Conservation (phyloP, 352 stramenopile genomes). For the Globisporangium cederbergense region DNA sequence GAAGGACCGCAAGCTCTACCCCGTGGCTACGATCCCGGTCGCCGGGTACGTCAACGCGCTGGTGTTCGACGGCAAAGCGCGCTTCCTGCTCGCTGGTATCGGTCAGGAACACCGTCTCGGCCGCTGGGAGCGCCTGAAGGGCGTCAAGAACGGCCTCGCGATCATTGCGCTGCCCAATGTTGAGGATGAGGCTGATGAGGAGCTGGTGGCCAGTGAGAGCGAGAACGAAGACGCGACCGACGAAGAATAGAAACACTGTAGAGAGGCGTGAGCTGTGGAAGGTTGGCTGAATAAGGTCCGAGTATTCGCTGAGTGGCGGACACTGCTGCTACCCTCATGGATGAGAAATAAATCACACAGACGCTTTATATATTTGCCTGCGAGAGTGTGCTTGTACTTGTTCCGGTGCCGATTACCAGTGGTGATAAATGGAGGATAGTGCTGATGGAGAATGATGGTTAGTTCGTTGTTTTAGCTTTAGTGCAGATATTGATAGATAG, state of each 20-base stretch:
- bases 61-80: conserved; percentile 72
- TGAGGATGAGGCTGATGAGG: conserved; percentile 28
- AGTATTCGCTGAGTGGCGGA: too few relatives aligned
- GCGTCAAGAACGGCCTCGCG: conserved; percentile 88
- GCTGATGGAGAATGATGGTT: background rate
- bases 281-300: background rate
- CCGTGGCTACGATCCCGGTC: conserved; percentile 73
- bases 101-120: conserved; percentile 92
- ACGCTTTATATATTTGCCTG: conserved; percentile 15
- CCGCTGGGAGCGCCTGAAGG: conserved; percentile 87
- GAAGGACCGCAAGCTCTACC: conserved; percentile 52
- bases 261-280: background rate
- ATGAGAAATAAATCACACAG: conserved; percentile 2
- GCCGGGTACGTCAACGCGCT: conserved; percentile 71
- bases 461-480: background rate
- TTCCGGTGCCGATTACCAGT: background rate
- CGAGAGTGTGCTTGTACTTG: background rate
- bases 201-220: conserved; percentile 12
- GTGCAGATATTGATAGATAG: conserved; percentile 3
- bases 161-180: conserved; percentile 84
- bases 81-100: conserved; percentile 88
- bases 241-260: conserved; percentile 24
- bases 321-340: too few relatives aligned
- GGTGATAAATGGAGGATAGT: background rate
- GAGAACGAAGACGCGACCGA: conserved; percentile 30